Conservation (phyloP, 2,329 filamentous ascomycete species). For the Calonectria pauciramosa region DNA sequence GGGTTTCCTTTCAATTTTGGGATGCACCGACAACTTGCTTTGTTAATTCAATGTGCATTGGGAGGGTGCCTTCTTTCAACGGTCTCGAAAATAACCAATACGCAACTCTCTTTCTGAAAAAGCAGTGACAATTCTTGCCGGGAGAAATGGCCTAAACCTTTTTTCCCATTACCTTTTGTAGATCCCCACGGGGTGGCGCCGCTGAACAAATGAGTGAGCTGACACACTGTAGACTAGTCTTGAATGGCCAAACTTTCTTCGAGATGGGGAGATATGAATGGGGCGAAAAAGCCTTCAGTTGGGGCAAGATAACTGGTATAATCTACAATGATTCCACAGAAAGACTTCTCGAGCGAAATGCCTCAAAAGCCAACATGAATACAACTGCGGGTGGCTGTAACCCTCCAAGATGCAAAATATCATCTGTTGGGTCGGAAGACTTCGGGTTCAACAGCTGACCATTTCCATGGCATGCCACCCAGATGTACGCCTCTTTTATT, state of each 20-base stretch:
- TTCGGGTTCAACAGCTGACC: not conserved
- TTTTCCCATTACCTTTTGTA: not conserved
- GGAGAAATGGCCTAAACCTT: not conserved
- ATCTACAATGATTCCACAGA: not conserved
- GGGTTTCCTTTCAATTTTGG: not conserved
- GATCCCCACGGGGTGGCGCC: not conserved
- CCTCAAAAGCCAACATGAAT: not conserved
- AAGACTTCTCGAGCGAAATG: not conserved
- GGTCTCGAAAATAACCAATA: too few species aligned
- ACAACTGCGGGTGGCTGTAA: not conserved
- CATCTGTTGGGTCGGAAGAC: conserved; percentile 1
- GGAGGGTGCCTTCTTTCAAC: not conserved
- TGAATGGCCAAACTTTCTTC: not conserved
- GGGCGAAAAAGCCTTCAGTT: not conserved
- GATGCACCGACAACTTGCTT: not conserved
- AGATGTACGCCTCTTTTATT: not conserved
- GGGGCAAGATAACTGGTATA: not conserved
- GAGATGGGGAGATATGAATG: not conserved
- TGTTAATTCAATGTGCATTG: not conserved
- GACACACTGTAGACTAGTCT: not conserved
- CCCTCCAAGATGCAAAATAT: not conserved
- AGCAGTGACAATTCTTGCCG: not conserved
- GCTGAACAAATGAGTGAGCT: not conserved
- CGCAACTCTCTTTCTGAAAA: not conserved
- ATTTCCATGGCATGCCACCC: not conserved